Conservation (phyloP, 352 stramenopile species). For the Pythium phragmiticola region DNA sequence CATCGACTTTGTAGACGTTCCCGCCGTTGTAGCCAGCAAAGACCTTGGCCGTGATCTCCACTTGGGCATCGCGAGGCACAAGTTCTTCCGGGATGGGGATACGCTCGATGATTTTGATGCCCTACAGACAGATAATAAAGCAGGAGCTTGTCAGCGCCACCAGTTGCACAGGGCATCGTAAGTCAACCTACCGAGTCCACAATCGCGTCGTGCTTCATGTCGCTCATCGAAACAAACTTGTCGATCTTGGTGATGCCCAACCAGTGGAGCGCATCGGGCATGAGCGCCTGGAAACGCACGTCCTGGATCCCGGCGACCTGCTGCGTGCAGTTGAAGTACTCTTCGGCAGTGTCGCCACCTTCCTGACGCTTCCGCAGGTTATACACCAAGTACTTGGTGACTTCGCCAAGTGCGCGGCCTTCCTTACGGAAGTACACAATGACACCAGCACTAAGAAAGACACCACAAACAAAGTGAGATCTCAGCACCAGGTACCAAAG, state of each 20-base stretch:
- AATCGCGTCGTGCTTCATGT: conserved; percentile 99
- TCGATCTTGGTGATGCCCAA: conserved; percentile 94
- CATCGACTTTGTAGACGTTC: conserved; percentile 92
- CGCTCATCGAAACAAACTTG: conserved; percentile 97
- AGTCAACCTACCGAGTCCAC: conserved; percentile 84
- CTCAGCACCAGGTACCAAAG: neutral
- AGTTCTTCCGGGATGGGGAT: conserved; percentile 98
- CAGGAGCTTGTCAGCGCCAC: neutral
- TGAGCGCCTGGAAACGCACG: conserved; percentile 98
- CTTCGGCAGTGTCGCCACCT: conserved; percentile 94
- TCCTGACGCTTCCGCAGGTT: conserved; percentile 99
- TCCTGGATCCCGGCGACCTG: conserved; percentile 97
- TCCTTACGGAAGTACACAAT: conserved; percentile 99
- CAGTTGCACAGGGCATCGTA: too few relatives aligned
- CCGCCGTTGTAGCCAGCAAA: conserved; percentile 87
- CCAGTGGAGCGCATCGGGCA: conserved; percentile 99
- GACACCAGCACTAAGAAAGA: conserved; percentile 79
- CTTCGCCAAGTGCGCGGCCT: conserved; percentile 95
- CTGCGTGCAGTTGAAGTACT: conserved; percentile 99
- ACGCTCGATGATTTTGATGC: conserved; percentile 98
- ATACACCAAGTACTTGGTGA: conserved; percentile 99
- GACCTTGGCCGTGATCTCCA: conserved; percentile 99
- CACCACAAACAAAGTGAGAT: neutral
- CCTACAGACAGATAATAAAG: conserved; percentile 32
- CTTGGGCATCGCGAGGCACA: conserved; percentile 96